Evolutionary conservation across 768 basidiomycete species (phyloP), one percentile per base, ranked within the genome.

Genomic region (Psilocybe sp.): DNA sequence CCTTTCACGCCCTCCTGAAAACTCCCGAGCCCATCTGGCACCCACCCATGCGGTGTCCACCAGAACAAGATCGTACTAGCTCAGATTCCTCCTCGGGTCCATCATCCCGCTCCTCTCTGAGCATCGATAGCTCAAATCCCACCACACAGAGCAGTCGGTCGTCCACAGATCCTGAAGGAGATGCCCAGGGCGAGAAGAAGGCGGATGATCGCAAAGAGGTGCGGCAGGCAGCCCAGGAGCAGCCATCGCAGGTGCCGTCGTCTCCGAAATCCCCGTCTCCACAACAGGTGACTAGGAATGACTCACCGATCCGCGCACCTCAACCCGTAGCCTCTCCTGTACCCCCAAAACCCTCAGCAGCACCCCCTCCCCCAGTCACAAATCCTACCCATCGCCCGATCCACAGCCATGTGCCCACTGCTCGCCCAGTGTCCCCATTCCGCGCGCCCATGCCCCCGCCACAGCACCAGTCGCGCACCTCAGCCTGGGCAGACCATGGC

Each of bases 21-120:
- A 46, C 66, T 80, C 14, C 76, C 79, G 0, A 61, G 77, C 20
- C 76, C 78, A 3, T 59, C 69, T 19, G 74, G 78, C 53, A 72
- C 77, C 0, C 78, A 75, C 3, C 78, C 70, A 51, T 66, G 71
- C 55, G 63, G 69, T 10, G 69, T 81, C n/a, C 75, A 44, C 14
- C 38, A n/a, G 34, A 31, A 23, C 4, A 38, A 10, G 31, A 14
- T 18, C 16, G 37, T 35, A 40, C 33, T 34, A 18, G 9, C 40
- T 23, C 40, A 34, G 19, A 23, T 32, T 38, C 36, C 18, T 34
- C 28, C 23, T 44, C 14, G 8, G 8, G 7, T 5, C 49, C 20
- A 23, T 16, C 44, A 13, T 28, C 49, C 42, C 47, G 31, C n/a
- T 40, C n/a, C 34, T 40, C 6, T 15, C 49, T 19, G 40, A 40